Conservation (phyloP, 2,329 filamentous ascomycete species). For the Aspergillus pseudoglaucus region DNA sequence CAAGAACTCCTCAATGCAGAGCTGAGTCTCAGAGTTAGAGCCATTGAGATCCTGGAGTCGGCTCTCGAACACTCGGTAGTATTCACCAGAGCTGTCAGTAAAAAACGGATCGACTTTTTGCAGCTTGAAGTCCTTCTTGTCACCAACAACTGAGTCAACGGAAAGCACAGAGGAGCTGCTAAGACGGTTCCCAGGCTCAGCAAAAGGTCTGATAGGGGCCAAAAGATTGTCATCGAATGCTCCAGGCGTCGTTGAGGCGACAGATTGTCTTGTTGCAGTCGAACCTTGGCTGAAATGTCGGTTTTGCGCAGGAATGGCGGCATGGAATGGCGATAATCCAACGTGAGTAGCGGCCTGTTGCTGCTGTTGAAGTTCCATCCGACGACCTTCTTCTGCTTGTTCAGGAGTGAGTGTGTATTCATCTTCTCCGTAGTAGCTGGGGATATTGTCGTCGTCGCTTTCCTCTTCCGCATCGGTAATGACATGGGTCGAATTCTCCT, state of each 20-base stretch:
- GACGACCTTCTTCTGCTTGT: conserved; percentile 25
- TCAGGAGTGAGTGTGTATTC: conserved; percentile 33
- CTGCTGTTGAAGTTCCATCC: conserved; percentile 13
- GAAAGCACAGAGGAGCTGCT: conserved; percentile 46
- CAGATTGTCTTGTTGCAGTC: conserved; percentile 9
- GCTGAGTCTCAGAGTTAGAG: conserved; percentile 50
- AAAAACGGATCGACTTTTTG: conserved; percentile 64
- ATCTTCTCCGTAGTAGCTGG: conserved; percentile 33
- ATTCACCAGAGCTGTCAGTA: conserved; percentile 58
- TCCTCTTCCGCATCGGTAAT: conserved; percentile 30
- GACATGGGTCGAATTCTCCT: conserved; percentile 23
- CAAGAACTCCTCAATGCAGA: conserved; percentile 61
- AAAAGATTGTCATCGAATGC: conserved; percentile 25
- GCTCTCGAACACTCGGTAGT: conserved; percentile 53
- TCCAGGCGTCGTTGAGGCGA: conserved; percentile 22
- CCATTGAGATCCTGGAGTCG: conserved; percentile 51
- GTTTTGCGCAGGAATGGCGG: neutral
- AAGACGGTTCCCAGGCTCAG: conserved; percentile 26
- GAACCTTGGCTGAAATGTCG: conserved; percentile 25
- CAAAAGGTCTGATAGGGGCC: conserved; percentile 23
- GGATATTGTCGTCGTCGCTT: conserved; percentile 32
- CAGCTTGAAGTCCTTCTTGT: conserved; percentile 56
- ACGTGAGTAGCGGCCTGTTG: conserved; percentile 6
- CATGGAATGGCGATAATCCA: neutral
- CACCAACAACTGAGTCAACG: conserved; percentile 52